Base-by-base conservation (phyloP, 2,329 filamentous ascomycete genomes). In the Aspergillus hortae region DNA sequence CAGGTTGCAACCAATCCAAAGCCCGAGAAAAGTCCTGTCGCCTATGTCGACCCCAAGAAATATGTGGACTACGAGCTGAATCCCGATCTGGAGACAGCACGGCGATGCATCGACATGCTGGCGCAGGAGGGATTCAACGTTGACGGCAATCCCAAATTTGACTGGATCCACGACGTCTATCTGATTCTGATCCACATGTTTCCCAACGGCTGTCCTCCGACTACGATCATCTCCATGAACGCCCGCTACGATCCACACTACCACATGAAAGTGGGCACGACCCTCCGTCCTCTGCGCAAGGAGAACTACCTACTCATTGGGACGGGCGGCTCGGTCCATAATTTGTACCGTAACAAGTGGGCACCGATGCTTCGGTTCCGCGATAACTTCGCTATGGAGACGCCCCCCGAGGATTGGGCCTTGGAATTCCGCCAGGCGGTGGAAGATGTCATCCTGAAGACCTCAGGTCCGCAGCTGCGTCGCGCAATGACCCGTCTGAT, bases 121-220 rank as follows among this genome's bases (percentile, higher is more conserved):
- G 57, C 67, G 4, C 62, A 65, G 2, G 74, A 76, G 1, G 83
- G 84, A 7, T 80, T 87, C 67, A 73, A 81, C 32, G 81, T 77
- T 1, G 63, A 67, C 4, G 70, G 66, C 1, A 84, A 87, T 61
- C 60, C 74, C 0, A 74, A 63, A 0, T 88, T 88, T 57, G 81
- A 88, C 62, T 88, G 85, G 85, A 88, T 88, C 63, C 85, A 89
- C 72, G 86, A 89, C 67, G 86, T 83, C 0, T 88, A 83, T 62
- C 77, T 88, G 3, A 80, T 88, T 51, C 72, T 88, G 7, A 85
- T 88, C 63, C 77, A 84, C 49, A 88, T 89, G 85, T 88, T 88
- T 57, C 85, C 85, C 0, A 57, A 62, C 2, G 74, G 72, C n/a
- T 86, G 82, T 60, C 86, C 86, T 1, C 86, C 85, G 0, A 87